These are phyloP conservation scores for Bifiguratus adelaidae DNA, from an alignment of 192 early-diverging fungal genomes.

Conservation along the genomic window DNA sequence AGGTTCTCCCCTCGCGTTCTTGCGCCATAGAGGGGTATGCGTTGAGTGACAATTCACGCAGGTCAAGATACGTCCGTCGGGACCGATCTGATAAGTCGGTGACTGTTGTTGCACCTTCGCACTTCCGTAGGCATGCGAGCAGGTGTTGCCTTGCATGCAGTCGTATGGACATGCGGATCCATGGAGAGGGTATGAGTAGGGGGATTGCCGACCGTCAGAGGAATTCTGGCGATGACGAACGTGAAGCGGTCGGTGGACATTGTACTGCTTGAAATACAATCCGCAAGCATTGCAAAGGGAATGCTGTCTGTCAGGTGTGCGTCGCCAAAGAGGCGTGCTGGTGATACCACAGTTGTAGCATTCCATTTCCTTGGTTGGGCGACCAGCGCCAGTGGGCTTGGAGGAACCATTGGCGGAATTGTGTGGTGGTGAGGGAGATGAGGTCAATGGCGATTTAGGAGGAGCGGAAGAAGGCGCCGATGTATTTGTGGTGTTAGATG, in stretches of 20 bases:
- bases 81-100: too few relatives aligned
- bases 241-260: constrained; percentile 59
- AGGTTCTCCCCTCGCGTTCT: constrained; percentile 58
- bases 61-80: too few relatives aligned
- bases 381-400: not conserved
- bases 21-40: constrained; percentile 69
- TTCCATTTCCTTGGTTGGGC: constrained; percentile 12
- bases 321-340: constrained; percentile 87
- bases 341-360: constrained; percentile 70
- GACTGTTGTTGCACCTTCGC: too few relatives aligned
- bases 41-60: constrained; percentile 67
- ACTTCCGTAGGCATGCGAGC: too few relatives aligned
- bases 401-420: too few relatives aligned
- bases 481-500: not conserved
- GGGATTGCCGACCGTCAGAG: not conserved
- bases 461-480: not conserved
- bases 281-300: constrained; percentile 95
- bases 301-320: constrained; percentile 60
- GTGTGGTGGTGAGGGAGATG: too few relatives aligned
- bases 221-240: constrained; percentile 13
- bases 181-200: too few relatives aligned
- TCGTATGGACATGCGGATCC: too few relatives aligned
- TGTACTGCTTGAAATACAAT: constrained; percentile 89
- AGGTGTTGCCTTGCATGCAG: too few relatives aligned
- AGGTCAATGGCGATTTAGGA: too few relatives aligned